A percentile compares a stretch with the other conserved stretches of the same genome.
These are phyloP conservation scores for Neurospora africana DNA, from an alignment of 495 filamentous ascomycete species.

Conservation along the genomic window DNA sequence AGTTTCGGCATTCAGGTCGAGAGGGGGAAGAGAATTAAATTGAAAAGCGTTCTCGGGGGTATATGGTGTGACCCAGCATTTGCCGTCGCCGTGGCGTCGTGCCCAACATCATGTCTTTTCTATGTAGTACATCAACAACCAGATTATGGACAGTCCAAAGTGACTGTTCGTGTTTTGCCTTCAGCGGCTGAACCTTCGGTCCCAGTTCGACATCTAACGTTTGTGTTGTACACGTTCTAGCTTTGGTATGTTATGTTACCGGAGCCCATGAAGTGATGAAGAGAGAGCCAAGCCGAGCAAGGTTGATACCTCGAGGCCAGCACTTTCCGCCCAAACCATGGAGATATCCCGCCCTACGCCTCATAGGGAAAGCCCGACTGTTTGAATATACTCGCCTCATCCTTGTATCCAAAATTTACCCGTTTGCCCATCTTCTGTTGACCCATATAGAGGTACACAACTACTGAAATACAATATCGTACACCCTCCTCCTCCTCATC, in stretches of 20 bases:
- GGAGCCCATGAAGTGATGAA: neutral
- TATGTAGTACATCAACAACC: neutral
- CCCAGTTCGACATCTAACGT: neutral
- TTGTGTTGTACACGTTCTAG: neutral
- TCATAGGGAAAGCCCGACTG: neutral
- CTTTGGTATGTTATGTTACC: neutral
- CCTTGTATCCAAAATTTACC: neutral
- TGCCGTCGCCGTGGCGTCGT: too few relatives aligned
- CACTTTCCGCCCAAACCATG: neutral
- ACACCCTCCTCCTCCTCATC: neutral
- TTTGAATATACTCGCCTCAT: neutral
- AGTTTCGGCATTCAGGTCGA: neutral
- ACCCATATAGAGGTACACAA: neutral
- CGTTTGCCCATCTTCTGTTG: neutral
- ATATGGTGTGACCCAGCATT: too few relatives aligned
- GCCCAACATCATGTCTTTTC: neutral
- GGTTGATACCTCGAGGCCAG: neutral
- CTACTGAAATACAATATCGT: neutral
- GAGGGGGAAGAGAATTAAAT: neutral
- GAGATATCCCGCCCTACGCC: neutral
- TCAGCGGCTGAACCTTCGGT: neutral
- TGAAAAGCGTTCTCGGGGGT: neutral
- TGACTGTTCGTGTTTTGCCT: neutral
- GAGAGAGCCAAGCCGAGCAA: neutral
- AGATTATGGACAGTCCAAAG: neutral